phyloP scores from a whole-genome alignment of 2,329 filamentous ascomycete genomes.

The Botryotinia calthae region DNA sequence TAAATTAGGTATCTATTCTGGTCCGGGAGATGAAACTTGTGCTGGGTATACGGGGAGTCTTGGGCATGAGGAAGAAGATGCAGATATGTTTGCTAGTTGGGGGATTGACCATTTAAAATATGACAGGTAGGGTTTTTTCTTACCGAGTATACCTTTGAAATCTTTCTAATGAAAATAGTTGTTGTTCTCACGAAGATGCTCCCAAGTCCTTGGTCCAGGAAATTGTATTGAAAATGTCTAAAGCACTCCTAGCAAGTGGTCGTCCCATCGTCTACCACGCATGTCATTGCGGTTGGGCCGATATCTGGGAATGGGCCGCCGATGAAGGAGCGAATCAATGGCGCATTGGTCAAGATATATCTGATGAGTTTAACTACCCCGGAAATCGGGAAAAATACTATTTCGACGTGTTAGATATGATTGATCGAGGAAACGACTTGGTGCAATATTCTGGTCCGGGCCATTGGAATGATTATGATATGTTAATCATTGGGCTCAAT shows the following conservation, averaged over 20 bases:
- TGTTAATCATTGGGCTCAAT: conserved; percentile 33
- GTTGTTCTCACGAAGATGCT: conserved; percentile 6
- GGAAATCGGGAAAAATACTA: conserved; percentile 30
- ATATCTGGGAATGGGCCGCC: conserved; percentile 46
- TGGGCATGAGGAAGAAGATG: conserved; percentile 57
- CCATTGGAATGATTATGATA: conserved; percentile 46
- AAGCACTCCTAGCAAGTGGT: conserved; percentile 37
- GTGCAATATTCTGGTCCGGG: conserved; percentile 48
- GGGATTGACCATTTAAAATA: conserved; percentile 60
- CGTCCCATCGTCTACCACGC: conserved; percentile 51
- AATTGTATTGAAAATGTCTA: conserved; percentile 14
- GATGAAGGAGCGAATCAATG: conserved; percentile 46
- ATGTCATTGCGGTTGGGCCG: conserved; percentile 49
- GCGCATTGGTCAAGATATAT: conserved; percentile 48
- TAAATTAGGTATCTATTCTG: conserved; percentile 63
- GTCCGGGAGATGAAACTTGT: conserved; percentile 44
- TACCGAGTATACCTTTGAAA: too few species aligned
- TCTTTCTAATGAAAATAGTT: neutral
- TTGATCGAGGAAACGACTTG: conserved; percentile 50
- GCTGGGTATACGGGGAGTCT: conserved; percentile 47
- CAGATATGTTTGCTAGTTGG: conserved; percentile 55
- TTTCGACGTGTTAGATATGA: conserved; percentile 41
- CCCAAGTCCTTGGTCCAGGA: neutral
- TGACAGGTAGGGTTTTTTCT: conserved; percentile 49
- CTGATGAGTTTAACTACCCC: conserved; percentile 34